Percentiles rank a stretch among this genome's conserved stretches.
phyloP scores from a whole-genome alignment of 148 eudicot genomes.

The Persicaria tinctoria region DNA sequence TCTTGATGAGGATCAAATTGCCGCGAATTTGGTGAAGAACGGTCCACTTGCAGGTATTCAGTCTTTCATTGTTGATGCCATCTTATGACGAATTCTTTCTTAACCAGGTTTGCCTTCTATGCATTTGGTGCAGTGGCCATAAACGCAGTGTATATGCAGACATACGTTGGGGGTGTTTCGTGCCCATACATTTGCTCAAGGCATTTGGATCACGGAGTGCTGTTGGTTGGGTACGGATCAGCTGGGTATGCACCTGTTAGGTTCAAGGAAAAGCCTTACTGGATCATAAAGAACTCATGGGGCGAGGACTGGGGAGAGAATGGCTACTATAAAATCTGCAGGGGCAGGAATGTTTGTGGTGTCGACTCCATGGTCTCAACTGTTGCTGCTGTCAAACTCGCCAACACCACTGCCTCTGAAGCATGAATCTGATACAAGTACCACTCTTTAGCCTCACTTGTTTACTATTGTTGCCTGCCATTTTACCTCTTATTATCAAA shows the following conservation, averaged over 20 bases:
- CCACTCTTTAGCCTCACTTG: not conserved
- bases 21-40: conserved; percentile 72
- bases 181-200: conserved; percentile 67
- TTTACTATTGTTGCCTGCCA: not conserved
- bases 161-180: conserved; percentile 68
- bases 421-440: not conserved
- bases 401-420: not conserved
- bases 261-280: conserved; percentile 72
- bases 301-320: conserved; percentile 75
- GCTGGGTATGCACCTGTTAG: conserved; percentile 55
- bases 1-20: conserved; percentile 65
- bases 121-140: conserved; percentile 51
- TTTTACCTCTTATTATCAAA: not conserved
- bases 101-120: not conserved
- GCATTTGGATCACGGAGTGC: conserved; percentile 73
- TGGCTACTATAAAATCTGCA: conserved; percentile 71
- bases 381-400: conserved; percentile 39
- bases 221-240: conserved; percentile 69
- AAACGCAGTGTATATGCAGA: conserved; percentile 77
- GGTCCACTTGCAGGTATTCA: conserved; percentile 82
- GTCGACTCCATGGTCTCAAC: conserved; percentile 75
- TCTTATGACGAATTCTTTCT: not conserved
- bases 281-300: conserved; percentile 92
- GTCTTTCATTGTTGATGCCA: not conserved
- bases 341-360: conserved; percentile 60